These are phyloP conservation scores for Sugiyamaella boreocaroliniensis DNA, from an alignment of 805 yeast genomes.

Conservation along the genomic window DNA sequence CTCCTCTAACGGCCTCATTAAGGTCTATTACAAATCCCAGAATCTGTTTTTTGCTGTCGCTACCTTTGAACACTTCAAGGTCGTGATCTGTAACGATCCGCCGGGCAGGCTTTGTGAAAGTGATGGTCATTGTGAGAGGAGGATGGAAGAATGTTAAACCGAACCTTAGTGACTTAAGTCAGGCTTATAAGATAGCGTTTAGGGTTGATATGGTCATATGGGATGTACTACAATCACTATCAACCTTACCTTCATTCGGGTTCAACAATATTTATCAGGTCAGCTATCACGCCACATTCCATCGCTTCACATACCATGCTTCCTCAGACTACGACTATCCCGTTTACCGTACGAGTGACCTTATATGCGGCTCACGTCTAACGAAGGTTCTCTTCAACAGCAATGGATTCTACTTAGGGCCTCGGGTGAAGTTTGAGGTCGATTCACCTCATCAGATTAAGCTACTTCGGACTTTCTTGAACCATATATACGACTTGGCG, in stretches of 20 bases:
- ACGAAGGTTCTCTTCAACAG: background rate
- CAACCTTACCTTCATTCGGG: no score
- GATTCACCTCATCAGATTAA: background rate
- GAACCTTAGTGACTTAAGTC: background rate
- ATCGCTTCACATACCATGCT: background rate
- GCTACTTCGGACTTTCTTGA: no score
- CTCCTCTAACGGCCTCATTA: constrained; percentile 60
- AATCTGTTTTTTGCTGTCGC: constrained; percentile 45
- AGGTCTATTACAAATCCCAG: constrained; percentile 49
- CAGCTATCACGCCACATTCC: no score
- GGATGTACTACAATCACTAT: background rate
- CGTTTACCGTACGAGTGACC: background rate
- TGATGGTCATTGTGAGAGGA: background rate
- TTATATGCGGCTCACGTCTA: background rate
- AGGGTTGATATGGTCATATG: background rate
- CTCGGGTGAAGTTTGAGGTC: background rate
- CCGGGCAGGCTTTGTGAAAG: constrained; percentile 22
- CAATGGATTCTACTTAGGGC: background rate
- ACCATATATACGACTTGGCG: background rate
- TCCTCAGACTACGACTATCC: background rate
- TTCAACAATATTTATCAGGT: no score
- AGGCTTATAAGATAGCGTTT: background rate
- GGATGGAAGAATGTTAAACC: background rate
- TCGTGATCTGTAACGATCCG: constrained; percentile 55
- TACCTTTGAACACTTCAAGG: constrained; percentile 50